Evolutionary conservation across 768 basidiomycete genomes (phyloP), one percentile per base, ranked within the genome.

Genomic region (Candolleomyces aberdarensis): DNA sequence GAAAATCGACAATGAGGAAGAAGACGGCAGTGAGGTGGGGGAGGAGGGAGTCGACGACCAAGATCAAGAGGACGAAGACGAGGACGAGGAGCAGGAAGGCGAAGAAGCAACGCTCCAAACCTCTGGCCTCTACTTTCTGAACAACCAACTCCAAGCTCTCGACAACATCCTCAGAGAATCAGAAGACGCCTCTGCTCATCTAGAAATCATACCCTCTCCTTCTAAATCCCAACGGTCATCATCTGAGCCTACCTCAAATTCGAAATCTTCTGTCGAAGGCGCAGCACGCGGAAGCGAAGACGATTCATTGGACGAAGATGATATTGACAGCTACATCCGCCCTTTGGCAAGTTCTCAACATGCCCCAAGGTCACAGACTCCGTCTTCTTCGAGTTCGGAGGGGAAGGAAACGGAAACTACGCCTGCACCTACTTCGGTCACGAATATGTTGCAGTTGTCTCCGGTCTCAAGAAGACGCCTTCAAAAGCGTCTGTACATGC

Each of bases 101-200:
- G 44, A 20, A 46, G 44, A 46, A 46, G 44, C 44, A 17, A 9
- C 36, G 1, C 36, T 36, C 36, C 36, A 1, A 11, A 56, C 54
- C n/a, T 56, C 54, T n/a, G 36, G 41, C 20, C 31, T 56, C 40
- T 56, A 56, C 22, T 56, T 56, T 41, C n/a, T 56, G n/a, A 36
- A 56, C 39, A 36, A 52, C 14, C 70, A 74, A 59, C 64, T 76
- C 31, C 62, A 26, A 32, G 63, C 69, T 17, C 63, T 76, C 63
- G 70, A 74, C 26, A 57, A 58, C 4, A 60, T 74, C n/a, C 60
- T 72, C 49, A 66, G 62, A 15, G 57, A 51, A 19, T 26, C 57
- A 26, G 57, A 62, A 58, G 36, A 59, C 19, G 47, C 47, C 13
- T 32, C 29, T 13, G 58, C 58, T 5, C 62, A 66, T 55, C 36